Conservation (phyloP, 768 basidiomycete species). For the Agaricus blazei region DNA sequence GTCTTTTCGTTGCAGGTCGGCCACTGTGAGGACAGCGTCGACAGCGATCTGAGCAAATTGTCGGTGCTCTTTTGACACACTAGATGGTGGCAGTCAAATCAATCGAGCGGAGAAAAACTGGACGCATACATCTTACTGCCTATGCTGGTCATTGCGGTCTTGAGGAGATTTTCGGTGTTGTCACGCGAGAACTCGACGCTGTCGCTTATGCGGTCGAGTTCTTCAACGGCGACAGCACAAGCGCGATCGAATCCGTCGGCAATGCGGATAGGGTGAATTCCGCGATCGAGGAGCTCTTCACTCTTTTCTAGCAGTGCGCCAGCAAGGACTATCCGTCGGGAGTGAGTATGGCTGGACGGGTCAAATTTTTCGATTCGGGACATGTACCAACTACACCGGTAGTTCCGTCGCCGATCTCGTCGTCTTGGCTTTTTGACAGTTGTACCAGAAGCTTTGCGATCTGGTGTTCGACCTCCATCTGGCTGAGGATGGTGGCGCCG, state of each 20-base stretch:
- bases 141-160: slow-evolving; percentile 92
- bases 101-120: neutral
- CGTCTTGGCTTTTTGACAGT: slow-evolving; percentile 96
- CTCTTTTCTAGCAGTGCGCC: slow-evolving; percentile 95
- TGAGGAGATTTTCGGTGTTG: slow-evolving; percentile 84
- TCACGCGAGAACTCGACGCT: slow-evolving; percentile 77
- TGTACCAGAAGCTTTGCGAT: slow-evolving; percentile 97
- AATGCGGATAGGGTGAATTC: slow-evolving; percentile 97
- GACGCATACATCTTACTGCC: slow-evolving; percentile 93
- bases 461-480: slow-evolving; percentile 99
- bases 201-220: slow-evolving; percentile 90
- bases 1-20: slow-evolving; percentile 91
- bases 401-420: slow-evolving; percentile 99
- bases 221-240: slow-evolving; percentile 82
- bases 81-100: slow-evolving; percentile 24
- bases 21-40: slow-evolving; percentile 92
- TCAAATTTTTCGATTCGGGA: neutral
- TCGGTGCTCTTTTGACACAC: slow-evolving; percentile 93
- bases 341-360: neutral
- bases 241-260: slow-evolving; percentile 98
- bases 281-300: slow-evolving; percentile 94
- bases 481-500: slow-evolving; percentile 95
- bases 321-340: slow-evolving; percentile 68
- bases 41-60: slow-evolving; percentile 98
- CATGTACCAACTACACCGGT: slow-evolving; percentile 96